phyloP scores from a whole-genome alignment of 495 filamentous ascomycete genomes.

The Tuber melanosporum region DNA sequence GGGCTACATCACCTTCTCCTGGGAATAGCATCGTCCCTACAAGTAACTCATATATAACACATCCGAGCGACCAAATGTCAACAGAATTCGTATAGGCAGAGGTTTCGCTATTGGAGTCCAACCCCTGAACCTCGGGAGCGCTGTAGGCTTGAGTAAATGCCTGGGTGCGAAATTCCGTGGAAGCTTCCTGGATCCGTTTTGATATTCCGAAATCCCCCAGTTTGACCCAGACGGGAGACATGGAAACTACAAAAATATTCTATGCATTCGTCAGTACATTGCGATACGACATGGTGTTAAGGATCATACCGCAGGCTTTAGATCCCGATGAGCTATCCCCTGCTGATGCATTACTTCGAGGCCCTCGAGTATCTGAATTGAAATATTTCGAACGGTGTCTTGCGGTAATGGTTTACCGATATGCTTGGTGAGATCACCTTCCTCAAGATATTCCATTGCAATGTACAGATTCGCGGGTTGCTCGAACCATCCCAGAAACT shows the following conservation, averaged over 20 bases:
- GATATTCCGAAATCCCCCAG: constrained; percentile 23
- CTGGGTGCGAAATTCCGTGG: constrained; percentile 10
- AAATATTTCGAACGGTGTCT: neutral
- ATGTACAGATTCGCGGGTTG: constrained; percentile 4
- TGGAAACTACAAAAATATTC: constrained; percentile 16
- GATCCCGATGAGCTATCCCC: constrained; percentile 15
- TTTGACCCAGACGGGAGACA: constrained; percentile 16
- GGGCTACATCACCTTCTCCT: too few relatives aligned
- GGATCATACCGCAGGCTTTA: constrained; percentile 6
- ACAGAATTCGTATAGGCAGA: constrained; percentile 26
- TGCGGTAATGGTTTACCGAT: neutral
- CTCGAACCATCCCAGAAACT: constrained; percentile 51
- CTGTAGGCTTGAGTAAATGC: constrained; percentile 13
- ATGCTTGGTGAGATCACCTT: constrained; percentile 5
- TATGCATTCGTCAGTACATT: neutral
- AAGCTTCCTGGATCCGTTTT: constrained; percentile 7
- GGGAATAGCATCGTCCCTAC: neutral
- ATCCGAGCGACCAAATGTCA: constrained; percentile 30
- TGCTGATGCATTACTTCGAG: constrained; percentile 19
- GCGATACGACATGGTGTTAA: neutral
- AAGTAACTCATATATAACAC: constrained; percentile 16
- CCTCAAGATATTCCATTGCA: constrained; percentile 16
- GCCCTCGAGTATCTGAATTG: constrained; percentile 17
- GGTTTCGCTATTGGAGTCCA: neutral
- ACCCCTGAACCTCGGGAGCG: constrained; percentile 21